Evolutionary conservation across 1,284 basidiomycete species (phyloP), one percentile per base, ranked within the genome.

Genomic region (Malassezia globosa): DNA sequence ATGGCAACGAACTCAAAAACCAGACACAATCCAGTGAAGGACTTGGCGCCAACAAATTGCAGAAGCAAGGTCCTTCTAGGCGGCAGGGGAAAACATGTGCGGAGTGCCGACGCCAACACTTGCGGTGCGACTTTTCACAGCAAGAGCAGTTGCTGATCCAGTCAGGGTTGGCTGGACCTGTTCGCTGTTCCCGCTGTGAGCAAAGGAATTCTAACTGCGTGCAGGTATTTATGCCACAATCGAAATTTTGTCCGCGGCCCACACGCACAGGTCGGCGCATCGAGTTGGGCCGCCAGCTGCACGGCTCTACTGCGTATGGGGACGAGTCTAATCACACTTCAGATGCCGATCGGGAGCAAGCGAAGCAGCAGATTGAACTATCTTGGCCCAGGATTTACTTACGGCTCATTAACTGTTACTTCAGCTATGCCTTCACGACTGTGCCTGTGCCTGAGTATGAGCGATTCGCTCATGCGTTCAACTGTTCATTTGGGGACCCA

Each of bases 181-280:
- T 64, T 18, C 52, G 53, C 29, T 67, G 63, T 40, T 48, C 62
- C 14, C 59, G 63, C 1, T 69, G 64, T 42, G 49, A 54, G 14
- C 55, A 66, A 21, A 60, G 59, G 31, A 58, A 54, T 14, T 49
- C 61, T 24, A 53, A 49, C 10, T 69, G 66, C 43, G 59, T 56
- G 39, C 64, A 66, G 48, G 65, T 56, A 24, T 47, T 57, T 42
- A 52, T 56, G 1, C 56, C 64, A 5, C 58, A 64, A 14, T 61
- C 63, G 3, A 59, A 61, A 11, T 47, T 60, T 16, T 62, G 60
- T 34, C 64, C 64, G 0, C 56, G 66, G 19, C 66, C 66, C 4
- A 60, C 62, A 36, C 58, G 66, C 5, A 64, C 64, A 1, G 66
- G 66, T 5, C 67, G 64, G 46, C 56, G 66, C 10, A 69, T 69